phyloP scores from a whole-genome alignment of 2,329 filamentous ascomycete species.

The Stachybotrys chartarum region DNA sequence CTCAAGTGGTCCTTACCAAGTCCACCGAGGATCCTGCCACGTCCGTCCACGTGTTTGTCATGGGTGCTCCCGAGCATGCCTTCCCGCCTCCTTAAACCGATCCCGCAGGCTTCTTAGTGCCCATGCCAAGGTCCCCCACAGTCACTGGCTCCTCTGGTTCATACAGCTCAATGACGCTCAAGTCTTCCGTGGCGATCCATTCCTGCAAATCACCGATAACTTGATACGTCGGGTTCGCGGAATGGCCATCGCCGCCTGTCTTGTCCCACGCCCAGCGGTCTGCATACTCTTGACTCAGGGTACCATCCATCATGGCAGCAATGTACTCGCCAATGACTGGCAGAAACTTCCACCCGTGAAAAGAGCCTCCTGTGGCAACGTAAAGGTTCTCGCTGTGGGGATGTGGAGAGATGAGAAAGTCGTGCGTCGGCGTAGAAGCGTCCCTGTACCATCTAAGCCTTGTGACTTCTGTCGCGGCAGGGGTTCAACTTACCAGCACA shows the following conservation, averaged over 20 bases:
- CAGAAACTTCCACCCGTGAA: slow-evolving; percentile 60
- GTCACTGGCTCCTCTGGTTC: neutral
- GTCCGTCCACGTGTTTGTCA: no score
- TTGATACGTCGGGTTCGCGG: slow-evolving; percentile 34
- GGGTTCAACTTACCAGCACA: slow-evolving; percentile 33
- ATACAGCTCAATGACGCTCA: neutral
- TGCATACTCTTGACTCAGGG: slow-evolving; percentile 27
- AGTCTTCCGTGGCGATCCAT: slow-evolving; percentile 15
- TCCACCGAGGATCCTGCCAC: no score
- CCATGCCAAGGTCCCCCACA: neutral
- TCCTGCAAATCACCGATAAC: slow-evolving; percentile 32
- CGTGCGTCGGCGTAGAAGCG: slow-evolving; percentile 53
- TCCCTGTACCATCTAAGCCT: slow-evolving; percentile 38
- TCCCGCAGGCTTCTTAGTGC: no score
- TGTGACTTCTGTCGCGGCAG: neutral
- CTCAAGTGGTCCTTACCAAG: no score
- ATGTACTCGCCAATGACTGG: slow-evolving; percentile 56
- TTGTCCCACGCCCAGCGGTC: slow-evolving; percentile 40
- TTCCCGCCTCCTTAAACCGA: no score
- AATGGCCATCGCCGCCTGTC: slow-evolving; percentile 30
- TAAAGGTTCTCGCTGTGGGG: slow-evolving; percentile 43
- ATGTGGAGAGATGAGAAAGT: slow-evolving; percentile 52
- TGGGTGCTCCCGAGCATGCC: no score
- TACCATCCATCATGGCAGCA: slow-evolving; percentile 37
- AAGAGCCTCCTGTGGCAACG: slow-evolving; percentile 55